These are phyloP conservation scores for Apiospora aurea DNA, from an alignment of 2,329 filamentous ascomycete genomes.

Conservation along the genomic window DNA sequence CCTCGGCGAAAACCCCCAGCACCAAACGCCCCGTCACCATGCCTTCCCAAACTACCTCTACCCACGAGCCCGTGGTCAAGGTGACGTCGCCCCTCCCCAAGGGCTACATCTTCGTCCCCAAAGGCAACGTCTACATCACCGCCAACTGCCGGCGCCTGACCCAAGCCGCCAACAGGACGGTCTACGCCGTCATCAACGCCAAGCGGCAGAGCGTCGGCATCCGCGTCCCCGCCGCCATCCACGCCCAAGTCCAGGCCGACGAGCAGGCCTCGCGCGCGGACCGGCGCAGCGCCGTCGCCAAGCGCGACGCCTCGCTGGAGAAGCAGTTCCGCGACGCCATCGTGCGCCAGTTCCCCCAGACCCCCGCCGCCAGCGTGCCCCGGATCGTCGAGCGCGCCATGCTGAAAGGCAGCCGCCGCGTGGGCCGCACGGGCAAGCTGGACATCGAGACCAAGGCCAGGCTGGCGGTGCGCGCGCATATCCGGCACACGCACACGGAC, in stretches of 20 bases:
- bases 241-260: conserved; percentile 36
- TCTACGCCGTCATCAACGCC: conserved; percentile 47
- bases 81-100: conserved; percentile 43
- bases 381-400: conserved; percentile 50
- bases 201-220: conserved; percentile 43
- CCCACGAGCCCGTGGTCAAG: conserved; percentile 35
- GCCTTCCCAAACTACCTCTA: background rate
- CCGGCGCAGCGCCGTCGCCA: conserved; percentile 43
- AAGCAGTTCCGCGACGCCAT: conserved; percentile 45
- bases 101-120: conserved; percentile 50
- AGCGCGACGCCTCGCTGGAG: conserved; percentile 45
- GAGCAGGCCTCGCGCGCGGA: conserved; percentile 37
- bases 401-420: conserved; percentile 53
- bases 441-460: conserved; percentile 47
- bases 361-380: conserved; percentile 45
- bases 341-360: conserved; percentile 46
- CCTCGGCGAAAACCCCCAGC: background rate
- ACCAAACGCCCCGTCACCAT: background rate
- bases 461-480: conserved; percentile 57
- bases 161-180: conserved; percentile 38
- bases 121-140: conserved; percentile 52
- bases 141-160: conserved; percentile 48
- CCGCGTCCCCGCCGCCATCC: conserved; percentile 46
- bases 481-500: conserved; percentile 54
- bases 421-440: conserved; percentile 53